These are phyloP conservation scores for Eucalyptus grandis DNA, from an alignment of 345 rosid species.

Conservation along the genomic window DNA sequence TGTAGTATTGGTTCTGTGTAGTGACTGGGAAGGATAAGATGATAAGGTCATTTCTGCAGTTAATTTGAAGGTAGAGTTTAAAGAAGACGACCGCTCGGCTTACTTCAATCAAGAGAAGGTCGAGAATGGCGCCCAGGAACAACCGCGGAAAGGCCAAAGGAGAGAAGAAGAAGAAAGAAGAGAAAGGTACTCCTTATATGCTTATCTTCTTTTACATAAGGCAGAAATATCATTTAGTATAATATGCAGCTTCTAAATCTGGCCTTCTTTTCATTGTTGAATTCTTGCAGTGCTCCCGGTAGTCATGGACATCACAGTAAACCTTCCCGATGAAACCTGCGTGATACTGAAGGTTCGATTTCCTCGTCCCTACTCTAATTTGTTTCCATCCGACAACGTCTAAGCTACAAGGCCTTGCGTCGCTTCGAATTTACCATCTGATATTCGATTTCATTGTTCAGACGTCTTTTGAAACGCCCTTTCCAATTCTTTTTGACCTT, in stretches of 20 bases:
- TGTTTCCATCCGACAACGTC: neutral
- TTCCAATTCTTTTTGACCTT: neutral
- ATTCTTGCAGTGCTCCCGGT: slow-evolving; percentile 76
- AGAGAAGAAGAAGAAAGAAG: slow-evolving; percentile 98
- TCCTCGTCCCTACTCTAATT: neutral
- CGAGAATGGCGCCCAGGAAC: slow-evolving; percentile 92
- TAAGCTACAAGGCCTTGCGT: neutral
- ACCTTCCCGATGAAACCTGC: slow-evolving; percentile 77
- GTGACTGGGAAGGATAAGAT: neutral
- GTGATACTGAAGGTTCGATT: slow-evolving; percentile 61
- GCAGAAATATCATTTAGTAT: neutral
- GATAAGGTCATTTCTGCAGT: neutral
- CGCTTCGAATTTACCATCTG: neutral
- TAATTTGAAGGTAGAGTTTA: neutral
- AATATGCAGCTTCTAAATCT: neutral
- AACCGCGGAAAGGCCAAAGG: slow-evolving; percentile 81
- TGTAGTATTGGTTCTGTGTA: neutral
- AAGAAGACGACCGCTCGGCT: neutral
- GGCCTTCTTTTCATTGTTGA: neutral
- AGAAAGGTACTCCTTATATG: slow-evolving; percentile 40
- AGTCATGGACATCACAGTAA: slow-evolving; percentile 66
- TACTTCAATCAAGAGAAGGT: neutral
- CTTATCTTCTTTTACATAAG: neutral
- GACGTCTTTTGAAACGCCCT: neutral
- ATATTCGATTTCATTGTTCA: neutral